phyloP scores from a whole-genome alignment of 345 rosid genomes.

The Citrus medica region DNA sequence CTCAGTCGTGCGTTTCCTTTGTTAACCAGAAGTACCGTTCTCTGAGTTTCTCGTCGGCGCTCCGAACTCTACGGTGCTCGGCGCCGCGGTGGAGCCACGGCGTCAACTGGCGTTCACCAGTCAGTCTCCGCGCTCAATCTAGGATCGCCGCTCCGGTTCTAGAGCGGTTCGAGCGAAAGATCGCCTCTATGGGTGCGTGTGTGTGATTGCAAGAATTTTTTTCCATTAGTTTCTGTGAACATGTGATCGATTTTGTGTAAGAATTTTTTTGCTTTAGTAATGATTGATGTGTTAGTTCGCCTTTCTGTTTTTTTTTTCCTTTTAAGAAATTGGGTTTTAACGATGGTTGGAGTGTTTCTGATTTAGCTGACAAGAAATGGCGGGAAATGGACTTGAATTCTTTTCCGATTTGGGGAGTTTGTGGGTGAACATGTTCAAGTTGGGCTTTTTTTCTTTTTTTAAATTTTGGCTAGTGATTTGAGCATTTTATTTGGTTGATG shows the following conservation, averaged over 20 bases:
- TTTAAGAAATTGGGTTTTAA: neutral
- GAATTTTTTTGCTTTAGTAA: neutral
- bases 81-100: slow-evolving; percentile 41
- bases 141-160: slow-evolving; percentile 36
- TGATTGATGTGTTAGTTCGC: neutral
- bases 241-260: neutral
- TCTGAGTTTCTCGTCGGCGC: slow-evolving; percentile 37
- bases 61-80: slow-evolving; percentile 32
- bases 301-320: neutral
- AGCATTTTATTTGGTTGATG: neutral
- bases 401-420: neutral
- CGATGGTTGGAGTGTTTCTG: neutral
- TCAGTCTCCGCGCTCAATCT: slow-evolving; percentile 42
- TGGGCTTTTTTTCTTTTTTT: neutral
- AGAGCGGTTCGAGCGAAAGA: slow-evolving; percentile 49
- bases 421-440: neutral
- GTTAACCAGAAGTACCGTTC: slow-evolving; percentile 28
- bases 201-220: neutral
- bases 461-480: neutral
- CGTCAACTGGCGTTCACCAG: slow-evolving; percentile 33
- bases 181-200: slow-evolving; percentile 43
- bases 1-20: slow-evolving; percentile 22
- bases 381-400: neutral
- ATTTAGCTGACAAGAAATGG: neutral
- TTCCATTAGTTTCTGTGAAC: neutral